Base-by-base conservation (phyloP, 768 basidiomycete species). In the Naganishia vaughanmartiniae region DNA sequence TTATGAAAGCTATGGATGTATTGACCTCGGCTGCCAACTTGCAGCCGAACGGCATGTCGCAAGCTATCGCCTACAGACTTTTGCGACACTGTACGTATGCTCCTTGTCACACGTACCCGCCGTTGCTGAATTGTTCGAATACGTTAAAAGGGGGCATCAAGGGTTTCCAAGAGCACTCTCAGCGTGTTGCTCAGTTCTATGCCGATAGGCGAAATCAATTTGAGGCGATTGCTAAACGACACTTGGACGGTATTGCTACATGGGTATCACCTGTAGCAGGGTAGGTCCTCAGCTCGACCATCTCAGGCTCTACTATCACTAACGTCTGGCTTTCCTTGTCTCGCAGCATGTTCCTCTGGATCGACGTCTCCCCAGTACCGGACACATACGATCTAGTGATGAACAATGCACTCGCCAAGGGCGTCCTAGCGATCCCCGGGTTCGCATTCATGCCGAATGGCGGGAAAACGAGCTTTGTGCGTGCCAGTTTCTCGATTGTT, bases 371-470 rank as follows among this genome's bases (percentile, higher is more conserved):
- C 76, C 75, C 69, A 84, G 76, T 85, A 72, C 87, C 85, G 30
- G 91, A 96, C 79, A 91, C 91, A 5, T 87, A 86, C 75, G 82
- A 83, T 17, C 74, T 94, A 60, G 91, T 95, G 75, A 84, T 85
- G 67, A 88, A 86, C 9, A 87, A 87, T 66, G 92, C 92, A 12
- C 85, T 90, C 67, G 87, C 88, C 73, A 86, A 86, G 28, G 93
- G 92, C 24, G 90, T 96, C 10, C 86, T 96, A n/a, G 92, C 90
- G 21, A 85, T 96, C 14, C 93, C 93, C 0, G 93, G 93, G 19
- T 75, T 74, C 56, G 73, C 77, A 24, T 94, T 93, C 83, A 83
- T 89, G 68, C 91, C 93, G 19, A 87, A 85, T 70, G 88, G 87
- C 15, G 82, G 85, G 48, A 87, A 85, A 77, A 88, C 89, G 9